A percentile compares a stretch with the other conserved stretches of the same genome.
These are phyloP conservation scores for Sporothrix humicola DNA, from an alignment of 2,329 filamentous ascomycete species.

Conservation along the genomic window DNA sequence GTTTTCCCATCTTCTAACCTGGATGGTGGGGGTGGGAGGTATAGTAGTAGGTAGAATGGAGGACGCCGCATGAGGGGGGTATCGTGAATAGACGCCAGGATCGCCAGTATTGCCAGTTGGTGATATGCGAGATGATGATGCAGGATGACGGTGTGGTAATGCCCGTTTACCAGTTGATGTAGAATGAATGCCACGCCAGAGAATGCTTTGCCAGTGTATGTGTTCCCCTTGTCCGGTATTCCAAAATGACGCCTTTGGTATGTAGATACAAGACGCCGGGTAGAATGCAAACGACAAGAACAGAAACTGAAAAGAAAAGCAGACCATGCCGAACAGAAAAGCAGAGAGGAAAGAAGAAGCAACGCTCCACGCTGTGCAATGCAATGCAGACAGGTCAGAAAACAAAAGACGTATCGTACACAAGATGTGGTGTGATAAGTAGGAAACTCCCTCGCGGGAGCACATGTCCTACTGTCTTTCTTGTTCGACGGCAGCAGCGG, in stretches of 20 bases:
- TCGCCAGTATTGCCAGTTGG: background rate
- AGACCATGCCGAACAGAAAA: background rate
- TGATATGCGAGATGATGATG: background rate
- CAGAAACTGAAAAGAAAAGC: background rate
- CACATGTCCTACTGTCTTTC: slow-evolving; percentile 22
- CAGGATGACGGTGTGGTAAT: background rate
- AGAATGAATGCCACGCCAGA: background rate
- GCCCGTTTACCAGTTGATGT: background rate
- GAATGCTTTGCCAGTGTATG: background rate
- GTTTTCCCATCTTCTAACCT: background rate
- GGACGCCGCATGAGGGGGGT: no score
- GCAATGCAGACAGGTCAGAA: slow-evolving; percentile 13
- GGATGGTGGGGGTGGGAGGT: background rate
- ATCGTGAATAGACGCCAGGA: background rate
- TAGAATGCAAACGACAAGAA: background rate
- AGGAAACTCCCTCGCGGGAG: no score
- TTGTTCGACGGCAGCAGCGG: background rate
- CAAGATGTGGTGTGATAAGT: background rate
- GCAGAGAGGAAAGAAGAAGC: background rate
- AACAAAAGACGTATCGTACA: slow-evolving; percentile 15
- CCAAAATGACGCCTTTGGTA: background rate
- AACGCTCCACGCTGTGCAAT: slow-evolving; percentile 19
- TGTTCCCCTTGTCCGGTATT: background rate
- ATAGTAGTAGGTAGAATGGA: no score
- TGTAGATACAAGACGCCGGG: slow-evolving; percentile 5